A percentile compares a stretch with the other conserved stretches of the same genome.
phyloP scores from a whole-genome alignment of 2,329 filamentous ascomycete genomes.

The Basipetospora chlamydospora region DNA sequence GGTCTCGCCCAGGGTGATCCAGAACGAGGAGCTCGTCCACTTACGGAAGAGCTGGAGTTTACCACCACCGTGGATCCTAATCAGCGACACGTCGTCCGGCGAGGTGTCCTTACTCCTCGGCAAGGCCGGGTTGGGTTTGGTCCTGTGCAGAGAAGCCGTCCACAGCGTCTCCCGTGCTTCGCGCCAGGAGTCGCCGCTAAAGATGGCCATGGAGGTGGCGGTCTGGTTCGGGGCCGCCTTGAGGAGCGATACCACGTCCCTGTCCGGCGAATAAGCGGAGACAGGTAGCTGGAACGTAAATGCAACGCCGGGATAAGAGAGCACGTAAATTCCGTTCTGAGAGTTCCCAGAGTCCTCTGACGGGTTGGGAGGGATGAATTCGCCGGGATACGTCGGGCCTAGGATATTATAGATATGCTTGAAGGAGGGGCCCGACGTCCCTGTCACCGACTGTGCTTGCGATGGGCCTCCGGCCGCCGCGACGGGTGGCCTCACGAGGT shows the following conservation, averaged over 20 bases:
- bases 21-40: slow-evolving; percentile 49
- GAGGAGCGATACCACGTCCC: slow-evolving; percentile 75
- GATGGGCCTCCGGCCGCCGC: slow-evolving; percentile 20
- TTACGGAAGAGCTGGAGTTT: slow-evolving; percentile 64
- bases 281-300: slow-evolving; percentile 75
- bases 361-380: slow-evolving; percentile 59
- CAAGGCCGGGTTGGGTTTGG: slow-evolving; percentile 55
- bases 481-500: slow-evolving; percentile 53
- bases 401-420: slow-evolving; percentile 85
- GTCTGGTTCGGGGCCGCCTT: slow-evolving; percentile 63
- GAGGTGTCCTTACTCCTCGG: slow-evolving; percentile 61
- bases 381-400: slow-evolving; percentile 84
- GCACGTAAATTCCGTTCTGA: slow-evolving; percentile 60
- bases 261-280: slow-evolving; percentile 57
- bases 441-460: slow-evolving; percentile 4
- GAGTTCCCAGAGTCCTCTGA: slow-evolving; percentile 14
- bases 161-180: slow-evolving; percentile 66
- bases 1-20: slow-evolving; percentile 68
- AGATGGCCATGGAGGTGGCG: slow-evolving; percentile 80
- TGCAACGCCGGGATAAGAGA: slow-evolving; percentile 89
- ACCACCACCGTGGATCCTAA: slow-evolving; percentile 65
- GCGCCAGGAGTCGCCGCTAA: slow-evolving; percentile 80
- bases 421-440: slow-evolving; percentile 63
- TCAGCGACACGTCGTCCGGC: slow-evolving; percentile 77
- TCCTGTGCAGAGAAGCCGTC: slow-evolving; percentile 56